Evolutionary conservation across 805 yeast genomes (phyloP), one percentile per base, ranked within the genome.

Genomic region (Candida ponderosae): DNA sequence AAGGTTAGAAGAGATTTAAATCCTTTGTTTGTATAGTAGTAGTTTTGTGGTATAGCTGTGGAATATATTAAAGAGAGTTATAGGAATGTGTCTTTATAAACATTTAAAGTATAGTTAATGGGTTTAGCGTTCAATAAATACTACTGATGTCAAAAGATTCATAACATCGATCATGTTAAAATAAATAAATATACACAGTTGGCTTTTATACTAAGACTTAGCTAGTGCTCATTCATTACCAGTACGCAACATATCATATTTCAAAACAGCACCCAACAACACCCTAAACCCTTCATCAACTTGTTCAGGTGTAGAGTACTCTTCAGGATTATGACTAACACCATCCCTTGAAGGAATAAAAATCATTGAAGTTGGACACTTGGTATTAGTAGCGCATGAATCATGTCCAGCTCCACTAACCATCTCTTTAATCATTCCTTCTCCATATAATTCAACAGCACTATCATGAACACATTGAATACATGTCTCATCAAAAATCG

Each of bases 381-480:
- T 63, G 6, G 60, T 47, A 8, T 74, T 65, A 2, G 81, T 75
- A 18, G 72, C 66, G 46, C 85, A 77, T 7, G 84, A 76, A 50
- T 81, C 89, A 46, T 81, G 89, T 10, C 84, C 86, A 5, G 88
- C 86, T 21, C 89, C 87, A 45, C 81, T 73, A 33, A 70, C 67
- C 36, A 79, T 76, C 29, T 62, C 66, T 30, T 65, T 58, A 10
- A 63, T 60, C 29, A 64, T 53, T 2, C 62, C 67, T 19, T 59
- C 56, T 2, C 78, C 77, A 39, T 68, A 72, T 27, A 72, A 50
- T 19, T 66, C 73, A 16, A 50, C 42, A 1, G 86, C 79, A 16
- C 81, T 63, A 18, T 69, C 65, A 31, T 63, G 58, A 16, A 80
- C 79, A 44, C 79, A 67, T 2, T 60, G 53, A 36, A 75, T 62